Percentiles rank a stretch among this genome's conserved stretches.
Conservation (phyloP, 129 eudicot genomes). For the Dittrichia graveolens region DNA sequence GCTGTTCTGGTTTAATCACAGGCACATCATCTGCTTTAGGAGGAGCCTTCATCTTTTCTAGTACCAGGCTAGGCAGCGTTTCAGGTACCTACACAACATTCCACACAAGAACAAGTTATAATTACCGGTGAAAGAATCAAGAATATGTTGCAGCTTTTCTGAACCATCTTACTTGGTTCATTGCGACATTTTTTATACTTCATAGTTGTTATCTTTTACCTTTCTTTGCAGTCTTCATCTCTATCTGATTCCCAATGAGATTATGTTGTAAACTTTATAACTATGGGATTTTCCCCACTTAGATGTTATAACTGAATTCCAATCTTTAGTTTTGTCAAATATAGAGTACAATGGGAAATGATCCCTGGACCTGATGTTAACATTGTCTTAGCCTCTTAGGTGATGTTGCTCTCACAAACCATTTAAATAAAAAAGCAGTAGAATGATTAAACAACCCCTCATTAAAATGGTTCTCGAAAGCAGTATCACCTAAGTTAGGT, state of each 20-base stretch:
- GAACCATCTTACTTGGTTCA: conserved; percentile 11
- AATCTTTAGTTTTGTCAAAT: no score
- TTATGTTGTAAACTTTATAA: no score
- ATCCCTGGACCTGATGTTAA: no score
- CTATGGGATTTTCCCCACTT: no score
- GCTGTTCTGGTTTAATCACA: conserved; percentile 67
- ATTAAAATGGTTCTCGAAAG: no score
- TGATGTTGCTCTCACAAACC: no score
- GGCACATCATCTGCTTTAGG: conserved; percentile 70
- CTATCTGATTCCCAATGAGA: neutral
- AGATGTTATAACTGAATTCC: no score
- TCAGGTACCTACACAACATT: conserved; percentile 62
- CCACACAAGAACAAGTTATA: neutral
- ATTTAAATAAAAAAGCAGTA: no score
- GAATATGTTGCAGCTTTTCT: neutral
- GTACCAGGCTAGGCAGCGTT: conserved; percentile 54
- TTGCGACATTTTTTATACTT: neutral
- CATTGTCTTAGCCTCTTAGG: no score
- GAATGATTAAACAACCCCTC: no score
- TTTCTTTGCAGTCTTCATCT: neutral
- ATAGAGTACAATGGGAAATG: no score
- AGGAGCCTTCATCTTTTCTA: conserved; percentile 88
- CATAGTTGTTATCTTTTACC: neutral
- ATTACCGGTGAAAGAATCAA: neutral
- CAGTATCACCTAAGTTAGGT: no score